Percentiles rank a stretch among this genome's conserved stretches.
phyloP scores from a whole-genome alignment of 2,329 filamentous ascomycete genomes.

The Alternaria triticina region DNA sequence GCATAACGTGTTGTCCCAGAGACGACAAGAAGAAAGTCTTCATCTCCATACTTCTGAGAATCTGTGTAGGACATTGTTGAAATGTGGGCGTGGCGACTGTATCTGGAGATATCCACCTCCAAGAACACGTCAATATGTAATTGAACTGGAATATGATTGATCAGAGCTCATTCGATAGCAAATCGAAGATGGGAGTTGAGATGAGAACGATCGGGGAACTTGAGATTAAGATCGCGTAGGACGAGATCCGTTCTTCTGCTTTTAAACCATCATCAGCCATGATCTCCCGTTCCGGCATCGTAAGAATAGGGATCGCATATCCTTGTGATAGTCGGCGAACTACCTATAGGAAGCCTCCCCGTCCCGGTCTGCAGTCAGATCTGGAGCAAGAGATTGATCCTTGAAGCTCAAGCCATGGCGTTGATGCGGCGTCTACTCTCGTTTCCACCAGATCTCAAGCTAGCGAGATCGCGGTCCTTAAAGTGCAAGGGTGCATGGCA shows the following conservation, averaged over 20 bases:
- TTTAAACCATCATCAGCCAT: not conserved
- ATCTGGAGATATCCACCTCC: not conserved
- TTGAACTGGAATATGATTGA: not conserved
- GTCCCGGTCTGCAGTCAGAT: conserved; percentile 4
- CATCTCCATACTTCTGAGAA: conserved; percentile 25
- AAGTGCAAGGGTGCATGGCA: not conserved
- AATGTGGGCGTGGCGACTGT: not conserved
- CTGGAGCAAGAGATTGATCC: not conserved
- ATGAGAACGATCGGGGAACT: not conserved
- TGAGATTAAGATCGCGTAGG: not conserved
- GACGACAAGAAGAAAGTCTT: conserved; percentile 40
- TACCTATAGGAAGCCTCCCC: not conserved
- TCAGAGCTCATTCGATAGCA: not conserved
- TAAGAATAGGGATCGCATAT: not conserved
- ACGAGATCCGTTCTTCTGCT: conserved; percentile 6
- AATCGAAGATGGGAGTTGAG: not conserved
- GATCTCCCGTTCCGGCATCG: not conserved
- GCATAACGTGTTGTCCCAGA: conserved; percentile 34
- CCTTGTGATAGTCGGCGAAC: not conserved
- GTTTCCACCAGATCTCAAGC: not conserved
- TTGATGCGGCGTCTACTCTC: not conserved
- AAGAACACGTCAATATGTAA: not conserved
- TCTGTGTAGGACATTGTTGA: conserved; percentile 18
- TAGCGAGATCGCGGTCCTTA: not conserved
- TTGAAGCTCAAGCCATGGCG: not conserved